Base-by-base conservation (phyloP, 1,284 basidiomycete genomes). In the Mycena citricolor region DNA sequence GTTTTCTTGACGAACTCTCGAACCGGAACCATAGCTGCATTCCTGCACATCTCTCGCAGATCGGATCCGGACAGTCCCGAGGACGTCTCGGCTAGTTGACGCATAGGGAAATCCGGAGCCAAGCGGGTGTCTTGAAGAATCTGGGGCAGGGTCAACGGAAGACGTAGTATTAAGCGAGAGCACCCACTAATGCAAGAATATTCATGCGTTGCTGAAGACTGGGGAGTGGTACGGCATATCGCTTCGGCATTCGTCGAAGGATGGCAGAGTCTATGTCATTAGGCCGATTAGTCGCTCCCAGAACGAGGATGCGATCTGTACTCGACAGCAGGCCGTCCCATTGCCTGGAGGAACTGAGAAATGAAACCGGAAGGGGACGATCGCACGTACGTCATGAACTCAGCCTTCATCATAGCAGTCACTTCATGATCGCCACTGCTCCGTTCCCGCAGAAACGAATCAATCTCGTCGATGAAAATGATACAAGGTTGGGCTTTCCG, bases 331-430 rank as follows among this genome's bases (percentile, higher is more conserved):
- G 73, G 4, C 97, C 97, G 63, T 99, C 97, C 97, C 97, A 99
- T 26, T 97, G 73, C 3, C 92, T 94, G 57, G 8, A 21, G n/a
- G n/a, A 23, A 47, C 47, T 29, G 17, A 31, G 39, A 36, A 25
- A 32, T 47, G 19, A 48, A 22, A 28, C 42, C 38, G 19, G 32
- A 30, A 5, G 29, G 41, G 24, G 28, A 42, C 37, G 10, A 29
- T 13, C 29, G 11, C 23, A 39, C 89, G 57, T 66, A 92, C 84
- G 93, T 97, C 94, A 99, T 97, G 64, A 99, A 99, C 62, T 99
- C 95, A 2, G 95, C 95, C 70, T 99, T 99, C 84, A 99, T 97
- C 94, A 98, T 98, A 5, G 87, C 92, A 20, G 94, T 98, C 34
- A 94, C 95, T 61, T 99, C 97, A 65, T 99, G 97, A 60, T 99